These are phyloP conservation scores for Neopestalotiopsis clavispora DNA, from an alignment of 2,329 filamentous ascomycete species.

Conservation along the genomic window DNA sequence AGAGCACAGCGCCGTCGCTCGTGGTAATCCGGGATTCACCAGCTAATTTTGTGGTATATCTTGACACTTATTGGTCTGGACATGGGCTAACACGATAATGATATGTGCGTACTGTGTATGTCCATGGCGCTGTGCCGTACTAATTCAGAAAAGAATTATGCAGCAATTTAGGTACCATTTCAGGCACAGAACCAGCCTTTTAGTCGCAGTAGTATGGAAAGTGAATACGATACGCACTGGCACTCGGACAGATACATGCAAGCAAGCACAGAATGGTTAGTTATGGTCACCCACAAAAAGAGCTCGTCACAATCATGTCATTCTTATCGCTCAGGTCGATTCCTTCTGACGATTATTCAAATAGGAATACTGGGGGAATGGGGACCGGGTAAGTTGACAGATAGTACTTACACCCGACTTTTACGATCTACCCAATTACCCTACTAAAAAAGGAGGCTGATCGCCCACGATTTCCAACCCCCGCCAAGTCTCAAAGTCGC, in stretches of 20 bases:
- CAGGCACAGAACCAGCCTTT: too few species aligned
- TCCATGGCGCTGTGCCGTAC: too few species aligned
- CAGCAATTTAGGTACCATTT: too few species aligned
- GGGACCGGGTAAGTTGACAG: not conserved
- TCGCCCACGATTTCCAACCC: slow-evolving; percentile 1
- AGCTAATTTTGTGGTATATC: too few species aligned
- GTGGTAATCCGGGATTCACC: not conserved
- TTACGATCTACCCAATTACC: too few species aligned
- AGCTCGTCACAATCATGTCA: not conserved
- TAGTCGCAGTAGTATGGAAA: too few species aligned
- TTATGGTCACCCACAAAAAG: not conserved
- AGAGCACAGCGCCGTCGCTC: slow-evolving; percentile 5
- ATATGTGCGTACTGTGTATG: not conserved
- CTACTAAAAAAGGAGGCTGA: not conserved
- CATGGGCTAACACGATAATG: too few species aligned
- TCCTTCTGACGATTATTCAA: too few species aligned
- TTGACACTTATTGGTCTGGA: too few species aligned
- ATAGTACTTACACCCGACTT: not conserved
- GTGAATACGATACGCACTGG: too few species aligned
- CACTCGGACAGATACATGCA: too few species aligned
- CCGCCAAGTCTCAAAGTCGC: not conserved
- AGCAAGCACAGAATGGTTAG: not conserved
- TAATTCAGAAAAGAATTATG: too few species aligned
- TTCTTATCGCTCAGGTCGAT: not conserved
- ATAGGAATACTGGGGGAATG: not conserved